phyloP scores from a whole-genome alignment of 176 grass and related monocot species.

The Carex pumila region DNA sequence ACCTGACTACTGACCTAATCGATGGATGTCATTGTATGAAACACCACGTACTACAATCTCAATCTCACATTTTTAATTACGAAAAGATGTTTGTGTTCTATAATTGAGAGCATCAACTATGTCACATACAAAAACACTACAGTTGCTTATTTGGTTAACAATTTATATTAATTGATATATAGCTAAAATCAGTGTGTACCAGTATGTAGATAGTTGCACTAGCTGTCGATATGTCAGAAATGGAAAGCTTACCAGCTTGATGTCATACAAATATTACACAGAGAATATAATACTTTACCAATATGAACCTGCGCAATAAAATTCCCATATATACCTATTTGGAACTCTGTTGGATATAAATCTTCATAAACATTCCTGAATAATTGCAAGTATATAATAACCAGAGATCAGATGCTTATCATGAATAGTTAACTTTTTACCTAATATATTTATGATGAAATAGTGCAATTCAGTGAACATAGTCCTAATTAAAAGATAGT shows the following conservation, averaged over 20 bases:
- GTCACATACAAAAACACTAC: not conserved
- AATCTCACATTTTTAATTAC: not conserved
- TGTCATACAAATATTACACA: not conserved
- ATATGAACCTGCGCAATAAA: not conserved
- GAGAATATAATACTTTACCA: not conserved
- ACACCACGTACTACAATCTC: not conserved
- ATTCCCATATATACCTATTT: not conserved
- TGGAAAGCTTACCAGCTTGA: not conserved
- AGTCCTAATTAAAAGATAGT: not conserved
- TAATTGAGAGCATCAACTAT: not conserved
- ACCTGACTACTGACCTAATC: slow-evolving; percentile 11
- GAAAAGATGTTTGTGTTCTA: not conserved
- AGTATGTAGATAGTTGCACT: not conserved
- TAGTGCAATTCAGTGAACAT: slow-evolving; percentile 7
- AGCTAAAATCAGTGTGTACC: not conserved
- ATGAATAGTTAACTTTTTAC: slow-evolving; percentile 5
- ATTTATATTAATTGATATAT: not conserved
- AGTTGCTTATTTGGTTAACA: not conserved
- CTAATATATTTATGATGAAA: slow-evolving; percentile 16
- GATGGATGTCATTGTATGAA: not conserved
- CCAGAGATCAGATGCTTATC: not conserved
- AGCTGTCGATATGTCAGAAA: not conserved
- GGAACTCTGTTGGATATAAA: not conserved
- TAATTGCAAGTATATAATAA: not conserved
- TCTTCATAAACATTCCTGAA: not conserved